Evolutionary conservation across 78 protist species (phyloP).

Genomic region (Isochrysis galbana): DNA sequence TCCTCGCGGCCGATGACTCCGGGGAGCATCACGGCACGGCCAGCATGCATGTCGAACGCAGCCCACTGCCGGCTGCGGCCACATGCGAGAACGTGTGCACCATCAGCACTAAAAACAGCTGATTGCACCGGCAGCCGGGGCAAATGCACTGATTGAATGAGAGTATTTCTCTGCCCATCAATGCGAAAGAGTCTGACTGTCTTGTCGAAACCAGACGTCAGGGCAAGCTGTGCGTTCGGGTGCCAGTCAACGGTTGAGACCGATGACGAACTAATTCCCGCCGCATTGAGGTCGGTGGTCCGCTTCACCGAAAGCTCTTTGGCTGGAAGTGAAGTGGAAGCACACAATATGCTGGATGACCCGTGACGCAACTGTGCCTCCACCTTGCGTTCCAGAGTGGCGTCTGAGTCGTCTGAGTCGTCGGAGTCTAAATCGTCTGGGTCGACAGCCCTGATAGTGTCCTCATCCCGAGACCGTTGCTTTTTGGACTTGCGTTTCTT

Average conservation of each 20-base stretch:
- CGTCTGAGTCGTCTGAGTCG: neutral
- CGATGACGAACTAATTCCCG: neutral
- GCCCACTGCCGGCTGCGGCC: constrained; percentile 31
- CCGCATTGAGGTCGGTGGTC: constrained; percentile 18
- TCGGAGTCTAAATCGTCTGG: neutral
- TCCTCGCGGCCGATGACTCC: neutral
- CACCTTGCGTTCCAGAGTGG: too few relatives aligned
- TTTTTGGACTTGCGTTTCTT: too few relatives aligned
- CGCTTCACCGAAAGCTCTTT: neutral
- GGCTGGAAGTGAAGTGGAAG: neutral
- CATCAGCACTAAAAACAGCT: constrained; percentile 30
- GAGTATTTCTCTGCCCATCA: constrained; percentile 34
- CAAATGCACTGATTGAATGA: constrained; percentile 15
- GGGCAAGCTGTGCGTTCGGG: constrained; percentile 13
- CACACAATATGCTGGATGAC: too few relatives aligned
- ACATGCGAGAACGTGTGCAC: neutral
- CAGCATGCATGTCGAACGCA: neutral
- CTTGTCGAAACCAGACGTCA: constrained; percentile 45
- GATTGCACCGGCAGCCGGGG: constrained; percentile 15
- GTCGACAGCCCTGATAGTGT: neutral
- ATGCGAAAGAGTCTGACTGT: constrained; percentile 35
- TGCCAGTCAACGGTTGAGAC: constrained; percentile 23
- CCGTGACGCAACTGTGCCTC: too few relatives aligned
- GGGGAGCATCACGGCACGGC: neutral
- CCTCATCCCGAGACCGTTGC: neutral